phyloP scores from a whole-genome alignment of 495 filamentous ascomycete genomes.

The Penicillium macrosclerotiorum region DNA sequence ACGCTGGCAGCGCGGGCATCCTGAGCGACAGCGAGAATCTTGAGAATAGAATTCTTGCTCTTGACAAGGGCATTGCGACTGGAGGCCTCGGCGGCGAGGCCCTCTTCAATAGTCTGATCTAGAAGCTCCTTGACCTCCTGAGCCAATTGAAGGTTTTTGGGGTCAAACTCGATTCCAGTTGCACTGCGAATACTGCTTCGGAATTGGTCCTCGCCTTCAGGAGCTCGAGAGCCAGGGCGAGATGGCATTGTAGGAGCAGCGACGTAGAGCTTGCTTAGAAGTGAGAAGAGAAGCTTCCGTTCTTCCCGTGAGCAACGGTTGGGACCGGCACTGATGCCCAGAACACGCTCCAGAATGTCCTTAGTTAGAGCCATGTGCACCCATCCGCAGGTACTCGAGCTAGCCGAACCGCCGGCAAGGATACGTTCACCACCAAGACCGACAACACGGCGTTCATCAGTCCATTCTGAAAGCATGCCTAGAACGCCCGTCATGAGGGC shows the following conservation, averaged over 20 bases:
- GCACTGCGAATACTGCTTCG: slow-evolving; percentile 38
- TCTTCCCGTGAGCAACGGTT: slow-evolving; percentile 67
- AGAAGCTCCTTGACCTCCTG: slow-evolving; percentile 52
- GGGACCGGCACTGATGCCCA: slow-evolving; percentile 29
- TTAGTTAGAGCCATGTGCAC: slow-evolving; percentile 42
- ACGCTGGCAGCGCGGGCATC: slow-evolving; percentile 33
- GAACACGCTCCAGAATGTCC: slow-evolving; percentile 36
- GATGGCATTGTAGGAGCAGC: slow-evolving; percentile 49
- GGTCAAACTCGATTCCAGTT: slow-evolving; percentile 33
- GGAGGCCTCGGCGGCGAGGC: slow-evolving; percentile 66
- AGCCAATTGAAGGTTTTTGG: slow-evolving; percentile 36
- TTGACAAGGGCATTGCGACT: slow-evolving; percentile 76
- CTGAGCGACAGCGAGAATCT: slow-evolving; percentile 43
- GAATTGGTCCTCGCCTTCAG: slow-evolving; percentile 40
- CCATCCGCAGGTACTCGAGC: slow-evolving; percentile 52
- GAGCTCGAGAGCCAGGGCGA: slow-evolving; percentile 37
- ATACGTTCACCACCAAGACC: slow-evolving; percentile 58
- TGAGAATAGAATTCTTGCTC: slow-evolving; percentile 60
- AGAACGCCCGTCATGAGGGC: slow-evolving; percentile 70
- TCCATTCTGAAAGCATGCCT: slow-evolving; percentile 90
- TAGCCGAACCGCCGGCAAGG: slow-evolving; percentile 53
- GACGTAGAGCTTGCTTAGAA: slow-evolving; percentile 82
- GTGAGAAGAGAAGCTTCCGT: slow-evolving; percentile 71
- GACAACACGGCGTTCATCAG: slow-evolving; percentile 85
- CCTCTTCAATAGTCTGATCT: slow-evolving; percentile 65